A percentile compares a stretch with the other conserved stretches of the same genome.
Evolutionary conservation across 495 filamentous ascomycete species (phyloP).

Genomic region (Amphirosellinia nigrospora): DNA sequence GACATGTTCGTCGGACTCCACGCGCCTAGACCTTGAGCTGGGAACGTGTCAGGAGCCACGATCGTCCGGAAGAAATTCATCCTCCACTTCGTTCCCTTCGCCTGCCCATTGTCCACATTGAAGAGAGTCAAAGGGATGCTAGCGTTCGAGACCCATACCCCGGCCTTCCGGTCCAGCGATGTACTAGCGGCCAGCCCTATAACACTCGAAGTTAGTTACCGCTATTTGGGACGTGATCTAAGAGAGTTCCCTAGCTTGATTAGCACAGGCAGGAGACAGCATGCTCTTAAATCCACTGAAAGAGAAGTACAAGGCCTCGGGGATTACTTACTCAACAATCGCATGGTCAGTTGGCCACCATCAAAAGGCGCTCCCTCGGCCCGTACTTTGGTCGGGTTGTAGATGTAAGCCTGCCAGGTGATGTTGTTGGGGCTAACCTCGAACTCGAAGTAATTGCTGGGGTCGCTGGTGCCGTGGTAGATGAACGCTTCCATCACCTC

Average conservation of each 20-base stretch:
- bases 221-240: neutral
- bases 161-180: slow-evolving; percentile 33
- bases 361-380: slow-evolving; percentile 35
- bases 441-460: slow-evolving; percentile 42
- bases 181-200: slow-evolving; percentile 35
- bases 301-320: neutral
- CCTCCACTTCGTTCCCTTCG: slow-evolving; percentile 40
- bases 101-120: slow-evolving; percentile 41
- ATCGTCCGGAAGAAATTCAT: slow-evolving; percentile 46
- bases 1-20: slow-evolving; percentile 40
- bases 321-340: slow-evolving; percentile 28
- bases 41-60: slow-evolving; percentile 39
- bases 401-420: slow-evolving; percentile 47
- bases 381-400: slow-evolving; percentile 44
- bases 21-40: slow-evolving; percentile 39
- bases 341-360: slow-evolving; percentile 31
- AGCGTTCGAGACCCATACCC: slow-evolving; percentile 35
- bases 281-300: neutral
- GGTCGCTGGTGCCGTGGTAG: slow-evolving; percentile 42
- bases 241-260: neutral
- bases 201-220: neutral
- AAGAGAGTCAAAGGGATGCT: slow-evolving; percentile 42
- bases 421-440: slow-evolving; percentile 46
- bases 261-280: neutral
- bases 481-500: slow-evolving; percentile 47